Conservation (phyloP, 2,329 filamentous ascomycete species). For the Paracoccidioides lutzii region DNA sequence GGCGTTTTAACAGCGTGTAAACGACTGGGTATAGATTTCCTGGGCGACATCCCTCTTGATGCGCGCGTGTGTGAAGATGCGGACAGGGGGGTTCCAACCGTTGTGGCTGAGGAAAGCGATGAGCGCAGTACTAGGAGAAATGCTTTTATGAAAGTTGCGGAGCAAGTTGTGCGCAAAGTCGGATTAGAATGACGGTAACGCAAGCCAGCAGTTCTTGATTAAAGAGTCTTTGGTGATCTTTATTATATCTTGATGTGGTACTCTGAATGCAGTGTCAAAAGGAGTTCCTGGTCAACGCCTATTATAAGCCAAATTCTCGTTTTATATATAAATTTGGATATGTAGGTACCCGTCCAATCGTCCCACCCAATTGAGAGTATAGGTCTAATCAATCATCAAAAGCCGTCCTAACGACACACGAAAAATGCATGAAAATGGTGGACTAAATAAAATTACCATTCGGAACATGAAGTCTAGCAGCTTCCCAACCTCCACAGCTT, state of each 20-base stretch:
- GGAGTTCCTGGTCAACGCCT: background rate
- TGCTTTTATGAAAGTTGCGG: constrained; percentile 60
- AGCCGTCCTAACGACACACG: background rate
- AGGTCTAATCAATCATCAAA: background rate
- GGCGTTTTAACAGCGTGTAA: constrained; percentile 56
- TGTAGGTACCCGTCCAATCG: background rate
- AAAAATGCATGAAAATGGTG: too few species aligned
- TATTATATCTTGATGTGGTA: background rate
- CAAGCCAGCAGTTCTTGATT: background rate
- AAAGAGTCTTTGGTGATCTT: background rate
- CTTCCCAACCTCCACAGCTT: too few species aligned
- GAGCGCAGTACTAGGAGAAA: constrained; percentile 52
- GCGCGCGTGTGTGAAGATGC: constrained; percentile 76
- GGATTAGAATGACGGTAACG: constrained; percentile 28
- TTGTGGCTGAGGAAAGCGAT: constrained; percentile 62
- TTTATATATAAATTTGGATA: background rate
- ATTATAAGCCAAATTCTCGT: background rate
- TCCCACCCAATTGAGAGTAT: background rate
- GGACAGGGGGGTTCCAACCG: constrained; percentile 75
- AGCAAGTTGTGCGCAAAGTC: constrained; percentile 35
- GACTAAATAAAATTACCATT: too few species aligned
- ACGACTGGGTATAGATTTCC: constrained; percentile 60
- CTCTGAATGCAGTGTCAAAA: background rate
- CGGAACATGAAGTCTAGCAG: too few species aligned
- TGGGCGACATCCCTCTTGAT: constrained; percentile 83